Conservation (phyloP, 2,329 filamentous ascomycete genomes). For the Cladosporium halotolerans region DNA sequence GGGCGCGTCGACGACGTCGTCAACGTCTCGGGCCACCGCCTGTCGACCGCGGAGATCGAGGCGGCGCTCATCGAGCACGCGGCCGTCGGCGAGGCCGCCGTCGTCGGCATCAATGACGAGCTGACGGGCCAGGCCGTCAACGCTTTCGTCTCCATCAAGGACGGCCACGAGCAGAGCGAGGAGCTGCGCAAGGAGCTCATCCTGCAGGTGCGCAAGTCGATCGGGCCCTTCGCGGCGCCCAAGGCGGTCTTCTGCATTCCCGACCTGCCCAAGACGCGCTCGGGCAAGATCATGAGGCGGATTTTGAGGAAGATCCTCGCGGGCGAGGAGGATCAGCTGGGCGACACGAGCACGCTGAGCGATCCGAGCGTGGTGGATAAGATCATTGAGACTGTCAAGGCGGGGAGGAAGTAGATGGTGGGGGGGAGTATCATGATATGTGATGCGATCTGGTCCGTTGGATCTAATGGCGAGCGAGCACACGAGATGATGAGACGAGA, state of each 20-base stretch:
- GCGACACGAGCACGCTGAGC: constrained; percentile 87
- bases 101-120: constrained; percentile 88
- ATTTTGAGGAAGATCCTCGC: constrained; percentile 96
- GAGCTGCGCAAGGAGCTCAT: constrained; percentile 88
- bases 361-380: constrained; percentile 83
- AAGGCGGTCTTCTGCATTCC: constrained; percentile 88
- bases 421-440: too few species aligned
- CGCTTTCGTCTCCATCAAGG: constrained; percentile 90
- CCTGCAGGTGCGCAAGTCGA: constrained; percentile 92
- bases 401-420: constrained; percentile 36
- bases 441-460: too few species aligned
- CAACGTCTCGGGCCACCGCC: constrained; percentile 91
- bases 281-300: constrained; percentile 97
- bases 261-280: constrained; percentile 93
- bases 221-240: constrained; percentile 92
- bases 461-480: too few species aligned
- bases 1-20: constrained; percentile 97
- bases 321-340: constrained; percentile 93
- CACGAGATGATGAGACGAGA: too few species aligned
- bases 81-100: constrained; percentile 85
- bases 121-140: constrained; percentile 96
- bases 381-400: constrained; percentile 78
- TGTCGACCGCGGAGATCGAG: constrained; percentile 97
- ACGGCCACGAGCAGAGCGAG: constrained; percentile 68
- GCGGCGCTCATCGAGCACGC: constrained; percentile 90